Evolutionary conservation across 140 eudicot species (phyloP).

Genomic region (Oenanthe javanica): DNA sequence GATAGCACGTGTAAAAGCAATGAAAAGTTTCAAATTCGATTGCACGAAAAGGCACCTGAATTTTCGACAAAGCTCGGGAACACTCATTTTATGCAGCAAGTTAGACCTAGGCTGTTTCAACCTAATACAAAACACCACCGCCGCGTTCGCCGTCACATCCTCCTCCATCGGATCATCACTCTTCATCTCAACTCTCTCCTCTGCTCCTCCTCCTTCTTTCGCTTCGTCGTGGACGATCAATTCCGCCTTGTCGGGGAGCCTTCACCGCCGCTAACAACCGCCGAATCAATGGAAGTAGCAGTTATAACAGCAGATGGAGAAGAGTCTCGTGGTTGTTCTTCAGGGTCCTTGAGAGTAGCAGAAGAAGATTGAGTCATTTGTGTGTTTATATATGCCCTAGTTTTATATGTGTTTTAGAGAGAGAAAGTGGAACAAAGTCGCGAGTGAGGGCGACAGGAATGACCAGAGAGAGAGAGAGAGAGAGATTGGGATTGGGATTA

Average conservation of each 20-base stretch:
- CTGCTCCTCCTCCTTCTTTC: conserved; percentile 13
- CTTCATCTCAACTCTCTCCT: conserved; percentile 26
- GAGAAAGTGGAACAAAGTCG: conserved; percentile 52
- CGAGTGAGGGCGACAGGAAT: conserved; percentile 92
- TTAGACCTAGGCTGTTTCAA: conserved; percentile 83
- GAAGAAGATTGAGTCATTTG: conserved; percentile 54
- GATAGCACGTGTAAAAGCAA: neutral
- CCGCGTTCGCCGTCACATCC: conserved; percentile 44
- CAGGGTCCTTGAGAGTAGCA: conserved; percentile 35
- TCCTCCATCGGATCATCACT: conserved; percentile 63
- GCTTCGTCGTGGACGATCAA: conserved; percentile 11
- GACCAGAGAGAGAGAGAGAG: conserved; percentile 39
- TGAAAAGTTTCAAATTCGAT: neutral
- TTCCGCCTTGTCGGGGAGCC: conserved; percentile 12
- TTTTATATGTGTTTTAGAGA: conserved; percentile 25
- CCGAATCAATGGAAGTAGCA: conserved; percentile 16
- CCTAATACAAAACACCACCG: conserved; percentile 80
- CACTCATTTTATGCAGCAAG: conserved; percentile 88
- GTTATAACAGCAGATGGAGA: conserved; percentile 12
- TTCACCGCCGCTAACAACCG: conserved; percentile 9
- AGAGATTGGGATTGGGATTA: neutral
- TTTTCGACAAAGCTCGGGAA: conserved; percentile 96
- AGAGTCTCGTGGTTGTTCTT: conserved; percentile 16
- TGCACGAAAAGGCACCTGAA: conserved; percentile 47
- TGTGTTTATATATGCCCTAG: conserved; percentile 32